A percentile compares a stretch with the other conserved stretches of the same genome.
phyloP scores from a whole-genome alignment of 805 yeast genomes.

The Candida arabinofermentans region DNA sequence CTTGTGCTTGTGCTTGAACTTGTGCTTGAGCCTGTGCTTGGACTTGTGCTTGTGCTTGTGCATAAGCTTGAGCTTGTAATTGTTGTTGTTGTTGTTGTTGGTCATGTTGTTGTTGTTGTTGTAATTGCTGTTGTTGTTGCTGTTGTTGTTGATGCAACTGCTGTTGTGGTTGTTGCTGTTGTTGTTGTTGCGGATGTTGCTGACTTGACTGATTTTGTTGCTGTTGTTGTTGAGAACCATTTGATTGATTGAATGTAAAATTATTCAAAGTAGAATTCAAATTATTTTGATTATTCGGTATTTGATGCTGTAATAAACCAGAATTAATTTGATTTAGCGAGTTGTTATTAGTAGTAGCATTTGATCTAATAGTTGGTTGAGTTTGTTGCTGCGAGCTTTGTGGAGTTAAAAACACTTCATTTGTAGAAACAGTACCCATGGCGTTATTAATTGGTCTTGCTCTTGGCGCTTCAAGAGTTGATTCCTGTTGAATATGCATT shows the following conservation, averaged over 20 bases:
- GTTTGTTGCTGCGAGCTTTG: slow-evolving; percentile 16
- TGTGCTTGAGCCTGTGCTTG: slow-evolving; percentile 29
- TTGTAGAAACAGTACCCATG: slow-evolving; percentile 88
- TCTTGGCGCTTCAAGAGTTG: slow-evolving; percentile 37
- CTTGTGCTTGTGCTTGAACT: slow-evolving; percentile 32
- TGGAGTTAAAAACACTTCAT: slow-evolving; percentile 71
- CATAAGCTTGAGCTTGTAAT: slow-evolving; percentile 14
- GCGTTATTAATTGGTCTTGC: slow-evolving; percentile 48
- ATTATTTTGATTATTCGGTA: slow-evolving; percentile 9
- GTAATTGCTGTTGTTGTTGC: slow-evolving; percentile 22
- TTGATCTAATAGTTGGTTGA: slow-evolving; percentile 1
- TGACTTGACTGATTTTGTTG: too few relatives aligned
- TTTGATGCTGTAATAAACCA: slow-evolving; percentile 4
- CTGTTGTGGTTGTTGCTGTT: slow-evolving; percentile 30
- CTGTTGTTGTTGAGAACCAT: slow-evolving; percentile 19
- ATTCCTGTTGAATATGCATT: slow-evolving; percentile 72
- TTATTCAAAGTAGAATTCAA: slow-evolving; percentile 12
- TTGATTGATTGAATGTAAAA: slow-evolving; percentile 19
- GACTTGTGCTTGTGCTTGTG: slow-evolving; percentile 26
- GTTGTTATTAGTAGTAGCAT: not conserved
- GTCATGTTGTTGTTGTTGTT: slow-evolving; percentile 14
- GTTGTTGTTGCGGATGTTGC: slow-evolving; percentile 21
- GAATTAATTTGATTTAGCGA: slow-evolving; percentile 1
- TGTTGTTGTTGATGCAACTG: slow-evolving; percentile 21
- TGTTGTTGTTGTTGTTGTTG: slow-evolving; percentile 12